Evolutionary conservation across 257 asterid species (phyloP).

Genomic region (Cinchona pubescens): DNA sequence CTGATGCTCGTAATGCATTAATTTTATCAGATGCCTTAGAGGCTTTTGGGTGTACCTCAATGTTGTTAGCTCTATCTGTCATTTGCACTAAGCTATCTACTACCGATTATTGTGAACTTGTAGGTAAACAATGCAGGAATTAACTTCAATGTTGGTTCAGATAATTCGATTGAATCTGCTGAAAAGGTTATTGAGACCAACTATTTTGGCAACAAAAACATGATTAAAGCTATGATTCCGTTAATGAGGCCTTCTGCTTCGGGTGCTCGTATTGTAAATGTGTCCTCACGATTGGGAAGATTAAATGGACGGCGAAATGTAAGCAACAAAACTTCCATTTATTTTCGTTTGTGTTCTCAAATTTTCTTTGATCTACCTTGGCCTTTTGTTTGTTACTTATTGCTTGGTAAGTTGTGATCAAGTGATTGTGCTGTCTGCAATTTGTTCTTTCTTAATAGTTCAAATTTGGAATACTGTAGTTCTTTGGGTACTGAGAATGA

Average conservation of each 20-base stretch:
- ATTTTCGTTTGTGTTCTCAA: background rate
- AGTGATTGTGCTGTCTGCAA: background rate
- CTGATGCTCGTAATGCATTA: background rate
- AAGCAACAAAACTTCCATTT: slow-evolving; percentile 9
- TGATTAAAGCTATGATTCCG: slow-evolving; percentile 71
- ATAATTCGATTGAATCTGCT: slow-evolving; percentile 67
- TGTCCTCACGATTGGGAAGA: slow-evolving; percentile 84
- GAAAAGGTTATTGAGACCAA: slow-evolving; percentile 69
- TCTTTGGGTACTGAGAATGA: background rate
- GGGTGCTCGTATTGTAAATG: slow-evolving; percentile 79
- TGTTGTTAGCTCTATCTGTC: background rate
- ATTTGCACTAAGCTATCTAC: background rate
- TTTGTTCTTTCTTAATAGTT: background rate
- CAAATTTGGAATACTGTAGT: background rate
- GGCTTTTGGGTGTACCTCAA: background rate
- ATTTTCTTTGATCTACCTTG: background rate
- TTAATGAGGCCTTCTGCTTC: slow-evolving; percentile 60
- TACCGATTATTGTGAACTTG: slow-evolving; percentile 12
- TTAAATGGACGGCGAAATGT: slow-evolving; percentile 79
- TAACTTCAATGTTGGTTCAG: slow-evolving; percentile 66
- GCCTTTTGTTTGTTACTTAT: background rate
- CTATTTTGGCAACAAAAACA: slow-evolving; percentile 77
- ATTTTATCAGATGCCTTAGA: background rate
- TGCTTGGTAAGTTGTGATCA: background rate
- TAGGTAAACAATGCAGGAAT: slow-evolving; percentile 94